These are phyloP conservation scores for Apostasia shenzhenica DNA, from an alignment of 106 monocot species.

Conservation along the genomic window DNA sequence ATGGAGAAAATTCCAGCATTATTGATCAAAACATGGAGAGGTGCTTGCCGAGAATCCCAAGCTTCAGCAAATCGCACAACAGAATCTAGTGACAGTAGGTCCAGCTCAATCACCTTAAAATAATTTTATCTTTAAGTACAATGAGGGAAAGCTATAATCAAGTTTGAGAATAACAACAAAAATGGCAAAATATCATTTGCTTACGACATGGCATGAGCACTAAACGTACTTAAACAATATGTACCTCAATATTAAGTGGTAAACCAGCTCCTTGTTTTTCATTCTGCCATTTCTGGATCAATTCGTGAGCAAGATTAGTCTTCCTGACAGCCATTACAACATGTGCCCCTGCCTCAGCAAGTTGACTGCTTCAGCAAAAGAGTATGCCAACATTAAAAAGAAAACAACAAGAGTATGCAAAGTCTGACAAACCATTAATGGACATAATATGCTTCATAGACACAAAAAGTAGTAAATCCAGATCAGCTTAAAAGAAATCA, in stretches of 20 bases:
- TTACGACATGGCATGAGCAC: neutral
- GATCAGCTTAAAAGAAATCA: too few species aligned
- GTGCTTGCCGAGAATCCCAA: conserved; percentile 74
- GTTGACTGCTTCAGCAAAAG: conserved; percentile 48
- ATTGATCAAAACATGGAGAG: conserved; percentile 81
- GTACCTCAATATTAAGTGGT: conserved; percentile 85
- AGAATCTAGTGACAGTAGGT: conserved; percentile 82
- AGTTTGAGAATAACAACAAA: neutral
- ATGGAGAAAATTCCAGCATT: conserved; percentile 94
- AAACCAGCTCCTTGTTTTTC: conserved; percentile 32
- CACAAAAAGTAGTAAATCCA: too few species aligned
- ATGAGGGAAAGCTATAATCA: conserved; percentile 6
- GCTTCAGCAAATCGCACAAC: conserved; percentile 80
- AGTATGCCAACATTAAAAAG: neutral
- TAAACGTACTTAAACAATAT: too few species aligned
- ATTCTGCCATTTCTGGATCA: conserved; percentile 85
- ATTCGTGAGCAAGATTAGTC: conserved; percentile 54
- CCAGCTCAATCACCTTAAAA: conserved; percentile 92
- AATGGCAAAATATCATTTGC: neutral
- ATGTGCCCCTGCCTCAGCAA: conserved; percentile 79
- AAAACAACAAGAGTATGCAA: neutral
- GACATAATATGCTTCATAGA: neutral
- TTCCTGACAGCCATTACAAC: conserved; percentile 97
- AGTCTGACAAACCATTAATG: neutral
- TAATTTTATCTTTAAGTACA: conserved; percentile 15